Base-by-base conservation (phyloP, 192 early-diverging fungal genomes). In the Chytriomyces sp. region DNA sequence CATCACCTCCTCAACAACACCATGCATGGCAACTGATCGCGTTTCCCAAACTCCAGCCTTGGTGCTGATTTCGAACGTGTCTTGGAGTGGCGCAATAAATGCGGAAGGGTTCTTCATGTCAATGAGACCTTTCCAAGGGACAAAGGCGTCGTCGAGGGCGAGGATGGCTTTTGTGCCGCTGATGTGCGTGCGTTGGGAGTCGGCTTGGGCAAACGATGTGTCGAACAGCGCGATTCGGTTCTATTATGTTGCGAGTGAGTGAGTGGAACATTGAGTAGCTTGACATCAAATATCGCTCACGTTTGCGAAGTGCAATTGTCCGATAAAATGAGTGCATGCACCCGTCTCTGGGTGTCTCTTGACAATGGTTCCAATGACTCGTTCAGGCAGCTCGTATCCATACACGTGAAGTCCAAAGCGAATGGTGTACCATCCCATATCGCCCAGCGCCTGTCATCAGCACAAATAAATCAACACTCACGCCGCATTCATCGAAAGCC, bases 11-110 rank as follows among this genome's bases (percentile, higher is more conserved):
- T 77, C 71, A n/a, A 73, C 71, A 45, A 73, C 61, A 8, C 60
- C 71, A 6, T 45, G 18, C 71, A 79, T 84, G 84, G 18, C 77
- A 91, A 53, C 65, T 7, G 6, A 7, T n/a, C 50, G 20, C 35
- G 47, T 69, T 49, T 76, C 71, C 71, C 71, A 73, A 8, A 63
- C 60, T n/a, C 71, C 71, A 43, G 60, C 71, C 9, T 16, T 13
- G 1, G 6, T 61, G 26, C 71, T 73, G 26, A 73, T 62, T 24
- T 45, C 26, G 46, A 45, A 73, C 46, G 57, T 63, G 60, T 73
- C 71, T 26, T 73, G 59, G 18, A 23, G 13, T 8, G 71, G 60
- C 1, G 20, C 60, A 9, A 63, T 60, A 48, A 73, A 73, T 5
- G 71, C 53, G 53, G 10, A 18, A 10, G 60, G 28, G 53, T 73